Base-by-base conservation (phyloP, 2,329 filamentous ascomycete species). In the Ophiostoma sp. region DNA sequence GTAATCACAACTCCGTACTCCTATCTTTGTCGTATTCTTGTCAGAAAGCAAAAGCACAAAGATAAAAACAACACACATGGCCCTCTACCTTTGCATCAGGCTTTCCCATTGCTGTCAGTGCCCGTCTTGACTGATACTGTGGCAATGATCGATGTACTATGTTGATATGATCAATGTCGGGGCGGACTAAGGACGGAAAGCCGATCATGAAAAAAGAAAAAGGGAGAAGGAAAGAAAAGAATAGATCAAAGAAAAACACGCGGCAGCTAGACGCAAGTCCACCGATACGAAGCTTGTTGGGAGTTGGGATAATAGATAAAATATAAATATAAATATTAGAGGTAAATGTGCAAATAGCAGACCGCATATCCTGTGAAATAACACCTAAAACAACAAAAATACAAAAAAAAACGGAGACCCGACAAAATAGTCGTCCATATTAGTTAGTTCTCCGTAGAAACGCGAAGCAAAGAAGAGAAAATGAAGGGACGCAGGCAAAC, bases 381-480 rank as follows among this genome's bases (percentile, higher is more conserved):
- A 48, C 17, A 48, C 2, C 44, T 5, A 48, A 20, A 48, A 48
- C 17, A 48, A 48, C 20, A 48, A 3, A 13, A 44, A n/a, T 1
- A 48, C 17, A 62, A 17, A 27, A 33, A 60, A 62, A 33, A 62
- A 62, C 27, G 27, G 57, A 62, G 27, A 33, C 57, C 4, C 23
- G 13, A 33, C 3, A 8, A 48, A 62, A 48, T 3, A n/a, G 20
- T 33, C 27, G 13, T 31, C 54, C 52, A n/a, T 57, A 57, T 57
- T 57, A 57, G n/a, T 27, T 57, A 31, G 52, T 57, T 27, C n/a
- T 57, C 52, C 52, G 52, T 57, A 27, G 52, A 57, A 27, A 57
- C 52, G 52, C 20, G 23, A 57, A 27, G 20, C 20, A 48, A 20
- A 48, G 41, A 15, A 44, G 17, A 17, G 5, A 48, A 48, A n/a